phyloP scores from a whole-genome alignment of 306 rosid species.

The Prinsepia uniflora region DNA sequence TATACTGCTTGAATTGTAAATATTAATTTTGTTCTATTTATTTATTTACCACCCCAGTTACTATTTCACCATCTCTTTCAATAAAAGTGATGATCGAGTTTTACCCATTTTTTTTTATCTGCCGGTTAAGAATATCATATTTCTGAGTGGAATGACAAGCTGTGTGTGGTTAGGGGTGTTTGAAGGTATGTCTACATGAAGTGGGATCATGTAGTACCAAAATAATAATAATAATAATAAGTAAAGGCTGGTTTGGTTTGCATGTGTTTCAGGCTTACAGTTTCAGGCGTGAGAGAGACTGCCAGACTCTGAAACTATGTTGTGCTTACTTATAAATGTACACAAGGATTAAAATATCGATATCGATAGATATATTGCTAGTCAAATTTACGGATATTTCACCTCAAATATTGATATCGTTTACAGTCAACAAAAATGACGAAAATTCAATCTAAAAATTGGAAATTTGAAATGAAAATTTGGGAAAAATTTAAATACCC shows the following conservation, averaged over 20 bases:
- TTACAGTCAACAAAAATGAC: too few species aligned
- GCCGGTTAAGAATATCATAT: neutral
- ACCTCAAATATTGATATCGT: too few species aligned
- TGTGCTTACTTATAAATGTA: slow-evolving; percentile 14
- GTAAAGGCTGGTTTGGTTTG: slow-evolving; percentile 20
- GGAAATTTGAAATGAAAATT: too few species aligned
- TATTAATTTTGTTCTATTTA: neutral
- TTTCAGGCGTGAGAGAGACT: slow-evolving; percentile 12
- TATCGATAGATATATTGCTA: too few species aligned
- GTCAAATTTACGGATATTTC: too few species aligned
- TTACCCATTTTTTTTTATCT: too few species aligned
- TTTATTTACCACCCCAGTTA: neutral
- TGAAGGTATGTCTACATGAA: slow-evolving; percentile 2
- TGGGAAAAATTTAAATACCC: too few species aligned
- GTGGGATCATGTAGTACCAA: slow-evolving; percentile 16
- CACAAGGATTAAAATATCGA: too few species aligned
- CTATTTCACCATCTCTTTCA: neutral
- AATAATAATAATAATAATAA: neutral
- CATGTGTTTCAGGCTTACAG: slow-evolving; percentile 26
- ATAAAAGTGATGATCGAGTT: neutral
- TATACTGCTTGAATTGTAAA: slow-evolving; percentile 6
- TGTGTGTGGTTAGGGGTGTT: slow-evolving; percentile 6
- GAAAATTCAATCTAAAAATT: too few species aligned
- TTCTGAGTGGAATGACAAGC: neutral
- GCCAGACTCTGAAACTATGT: slow-evolving; percentile 7